phyloP scores from a whole-genome alignment of 1,139 yeast genomes.

The Yamadazyma epiphylla region DNA sequence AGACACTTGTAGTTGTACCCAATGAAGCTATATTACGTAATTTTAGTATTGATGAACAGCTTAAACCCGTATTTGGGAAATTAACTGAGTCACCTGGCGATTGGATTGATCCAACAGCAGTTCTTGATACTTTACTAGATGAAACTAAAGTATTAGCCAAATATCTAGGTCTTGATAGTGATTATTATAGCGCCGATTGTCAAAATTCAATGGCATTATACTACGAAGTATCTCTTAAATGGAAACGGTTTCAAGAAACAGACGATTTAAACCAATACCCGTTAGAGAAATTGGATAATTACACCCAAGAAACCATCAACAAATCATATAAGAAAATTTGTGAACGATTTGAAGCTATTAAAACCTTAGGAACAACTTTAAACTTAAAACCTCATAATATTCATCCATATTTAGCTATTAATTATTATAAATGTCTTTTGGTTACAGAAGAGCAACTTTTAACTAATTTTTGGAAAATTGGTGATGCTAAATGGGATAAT shows the following conservation, averaged over 20 bases:
- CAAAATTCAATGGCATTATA: neutral
- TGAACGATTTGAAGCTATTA: neutral
- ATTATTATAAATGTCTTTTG: conserved; percentile 1
- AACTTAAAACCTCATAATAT: conserved; percentile 1
- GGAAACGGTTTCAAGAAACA: neutral
- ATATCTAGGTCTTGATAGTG: neutral
- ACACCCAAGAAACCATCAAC: neutral
- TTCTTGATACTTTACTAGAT: neutral
- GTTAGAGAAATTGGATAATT: neutral
- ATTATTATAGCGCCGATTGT: neutral
- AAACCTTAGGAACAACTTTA: neutral
- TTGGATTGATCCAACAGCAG: no score
- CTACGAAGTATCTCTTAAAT: neutral
- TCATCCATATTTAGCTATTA: conserved; percentile 1
- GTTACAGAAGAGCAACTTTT: conserved; percentile 4
- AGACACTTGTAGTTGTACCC: neutral
- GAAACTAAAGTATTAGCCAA: neutral
- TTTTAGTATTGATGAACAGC: neutral
- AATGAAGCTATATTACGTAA: neutral
- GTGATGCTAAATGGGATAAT: conserved; percentile 2
- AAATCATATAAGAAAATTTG: conserved; percentile 1
- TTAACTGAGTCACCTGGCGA: neutral
- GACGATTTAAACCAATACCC: conserved; percentile 1
- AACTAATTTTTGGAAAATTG: neutral
- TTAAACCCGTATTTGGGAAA: neutral